A percentile compares a stretch with the other conserved stretches of the same genome.
phyloP scores from a whole-genome alignment of 495 filamentous ascomycete species.

The Podospora sp. region DNA sequence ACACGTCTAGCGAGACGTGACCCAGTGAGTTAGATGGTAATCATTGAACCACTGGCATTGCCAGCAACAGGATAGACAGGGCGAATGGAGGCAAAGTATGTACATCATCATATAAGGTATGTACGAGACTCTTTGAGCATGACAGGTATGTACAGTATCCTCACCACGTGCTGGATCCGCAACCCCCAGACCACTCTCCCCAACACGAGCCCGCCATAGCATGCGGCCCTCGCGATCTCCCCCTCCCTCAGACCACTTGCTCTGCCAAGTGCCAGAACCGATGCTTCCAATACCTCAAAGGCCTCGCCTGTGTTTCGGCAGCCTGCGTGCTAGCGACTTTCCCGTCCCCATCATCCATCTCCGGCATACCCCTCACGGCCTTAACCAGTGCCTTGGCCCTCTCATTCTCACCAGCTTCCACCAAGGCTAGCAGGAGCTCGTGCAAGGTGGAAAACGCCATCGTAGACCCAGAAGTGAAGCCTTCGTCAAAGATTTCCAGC shows the following conservation, averaged over 20 bases:
- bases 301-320: slow-evolving; percentile 14
- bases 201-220: not conserved
- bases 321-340: not conserved
- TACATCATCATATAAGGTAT: no score
- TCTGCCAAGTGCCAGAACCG: slow-evolving; percentile 47
- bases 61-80: no score
- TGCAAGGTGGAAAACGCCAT: slow-evolving; percentile 50
- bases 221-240: slow-evolving; percentile 9
- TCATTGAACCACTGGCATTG: no score
- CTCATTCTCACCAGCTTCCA: slow-evolving; percentile 40
- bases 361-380: slow-evolving; percentile 27
- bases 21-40: no score
- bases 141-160: no score
- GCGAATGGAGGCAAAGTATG: no score
- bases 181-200: not conserved
- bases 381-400: slow-evolving; percentile 40
- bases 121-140: no score
- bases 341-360: slow-evolving; percentile 30
- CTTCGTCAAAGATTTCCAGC: slow-evolving; percentile 51
- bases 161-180: no score
- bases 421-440: slow-evolving; percentile 51
- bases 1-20: no score
- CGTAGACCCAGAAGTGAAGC: slow-evolving; percentile 43
- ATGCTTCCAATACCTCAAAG: slow-evolving; percentile 40
- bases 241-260: slow-evolving; percentile 37